A percentile compares a stretch with the other conserved stretches of the same genome.
These are phyloP conservation scores for Helicostylum pulchrum DNA, from an alignment of 192 early-diverging fungal genomes.

Conservation along the genomic window DNA sequence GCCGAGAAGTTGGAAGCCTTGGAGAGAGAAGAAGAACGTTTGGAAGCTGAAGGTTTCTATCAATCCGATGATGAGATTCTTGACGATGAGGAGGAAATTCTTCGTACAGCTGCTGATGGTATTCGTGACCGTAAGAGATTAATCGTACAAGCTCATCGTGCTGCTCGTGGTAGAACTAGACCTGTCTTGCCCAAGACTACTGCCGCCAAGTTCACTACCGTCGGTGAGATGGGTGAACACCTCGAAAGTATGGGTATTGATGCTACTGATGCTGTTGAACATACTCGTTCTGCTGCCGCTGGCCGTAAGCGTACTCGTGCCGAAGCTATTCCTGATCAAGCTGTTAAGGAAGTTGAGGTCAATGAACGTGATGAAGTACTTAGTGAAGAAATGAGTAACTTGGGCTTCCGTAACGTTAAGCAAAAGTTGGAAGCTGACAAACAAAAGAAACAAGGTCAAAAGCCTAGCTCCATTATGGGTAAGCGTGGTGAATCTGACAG, in stretches of 20 bases:
- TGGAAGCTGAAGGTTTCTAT: slow-evolving; percentile 94
- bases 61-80: slow-evolving; percentile 70
- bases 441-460: slow-evolving; percentile 71
- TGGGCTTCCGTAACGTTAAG: slow-evolving; percentile 70
- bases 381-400: slow-evolving; percentile 62
- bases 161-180: slow-evolving; percentile 79
- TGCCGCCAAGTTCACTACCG: slow-evolving; percentile 24
- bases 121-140: slow-evolving; percentile 86
- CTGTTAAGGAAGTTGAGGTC: slow-evolving; percentile 60
- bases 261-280: slow-evolving; percentile 57
- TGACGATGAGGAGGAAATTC: slow-evolving; percentile 79
- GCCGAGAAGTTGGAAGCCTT: slow-evolving; percentile 92
- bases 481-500: slow-evolving; percentile 93
- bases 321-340: slow-evolving; percentile 63
- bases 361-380: slow-evolving; percentile 57
- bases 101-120: slow-evolving; percentile 71
- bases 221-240: slow-evolving; percentile 69
- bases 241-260: slow-evolving; percentile 74
- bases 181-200: slow-evolving; percentile 67
- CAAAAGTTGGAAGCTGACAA: slow-evolving; percentile 71
- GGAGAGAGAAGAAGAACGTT: slow-evolving; percentile 94
- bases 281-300: slow-evolving; percentile 45
- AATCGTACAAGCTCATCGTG: slow-evolving; percentile 70
- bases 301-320: slow-evolving; percentile 72
- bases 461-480: slow-evolving; percentile 71